A percentile compares a stretch with the other conserved stretches of the same genome.
Evolutionary conservation across 2,329 filamentous ascomycete species (phyloP).

Genomic region (Drechmeria coniospora): DNA sequence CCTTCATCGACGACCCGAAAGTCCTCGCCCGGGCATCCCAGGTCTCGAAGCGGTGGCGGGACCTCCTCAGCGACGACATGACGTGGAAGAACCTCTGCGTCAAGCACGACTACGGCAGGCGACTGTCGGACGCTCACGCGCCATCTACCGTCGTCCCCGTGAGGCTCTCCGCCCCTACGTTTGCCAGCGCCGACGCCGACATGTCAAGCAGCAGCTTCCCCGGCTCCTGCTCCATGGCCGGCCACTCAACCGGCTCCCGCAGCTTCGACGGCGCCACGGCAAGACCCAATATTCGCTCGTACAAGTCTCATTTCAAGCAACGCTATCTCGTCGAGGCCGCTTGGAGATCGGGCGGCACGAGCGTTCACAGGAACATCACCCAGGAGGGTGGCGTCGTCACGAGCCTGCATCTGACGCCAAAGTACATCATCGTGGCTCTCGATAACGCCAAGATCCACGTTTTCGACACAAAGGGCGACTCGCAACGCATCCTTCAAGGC

Average conservation of each 20-base stretch:
- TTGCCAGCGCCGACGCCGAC: constrained; percentile 20
- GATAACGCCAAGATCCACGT: constrained; percentile 99
- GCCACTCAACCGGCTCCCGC: constrained; percentile 25
- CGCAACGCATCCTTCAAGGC: constrained; percentile 77
- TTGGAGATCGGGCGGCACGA: constrained; percentile 82
- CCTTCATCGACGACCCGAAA: constrained; percentile 93
- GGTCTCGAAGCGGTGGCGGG: constrained; percentile 88
- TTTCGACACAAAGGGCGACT: constrained; percentile 80
- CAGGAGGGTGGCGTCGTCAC: constrained; percentile 96
- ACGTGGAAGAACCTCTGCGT: constrained; percentile 97
- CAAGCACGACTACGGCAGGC: constrained; percentile 73
- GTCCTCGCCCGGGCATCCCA: constrained; percentile 86
- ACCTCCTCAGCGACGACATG: constrained; percentile 88
- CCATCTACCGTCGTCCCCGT: constrained; percentile 14
- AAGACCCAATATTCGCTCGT: constrained; percentile 59
- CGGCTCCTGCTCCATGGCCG: constrained; percentile 22
- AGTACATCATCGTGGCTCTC: constrained; percentile 93
- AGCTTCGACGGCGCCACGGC: constrained; percentile 37
- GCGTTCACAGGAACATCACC: constrained; percentile 74
- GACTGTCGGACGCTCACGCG: constrained; percentile 34
- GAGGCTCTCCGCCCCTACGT: constrained; percentile 14
- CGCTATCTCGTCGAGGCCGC: constrained; percentile 93
- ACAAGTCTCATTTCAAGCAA: constrained; percentile 96
- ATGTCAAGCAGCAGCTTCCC: constrained; percentile 28
- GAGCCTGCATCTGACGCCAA: constrained; percentile 80